phyloP scores from a whole-genome alignment of 2,329 filamentous ascomycete species.

The Alternaria gansuensis region DNA sequence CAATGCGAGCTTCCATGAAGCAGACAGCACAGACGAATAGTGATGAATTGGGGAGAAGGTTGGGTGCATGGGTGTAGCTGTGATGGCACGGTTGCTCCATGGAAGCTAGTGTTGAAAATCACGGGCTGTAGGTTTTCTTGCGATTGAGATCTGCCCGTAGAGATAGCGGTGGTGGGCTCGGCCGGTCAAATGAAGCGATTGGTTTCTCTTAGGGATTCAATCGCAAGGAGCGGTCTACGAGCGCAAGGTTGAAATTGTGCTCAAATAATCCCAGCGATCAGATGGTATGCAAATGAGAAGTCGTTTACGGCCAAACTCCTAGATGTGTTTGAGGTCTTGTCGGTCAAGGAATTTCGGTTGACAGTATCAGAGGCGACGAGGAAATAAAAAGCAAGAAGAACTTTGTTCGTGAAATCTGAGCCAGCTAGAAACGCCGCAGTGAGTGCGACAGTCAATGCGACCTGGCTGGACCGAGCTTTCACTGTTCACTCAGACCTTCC shows the following conservation, averaged over 20 bases:
- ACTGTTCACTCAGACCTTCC: background rate
- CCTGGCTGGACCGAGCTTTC: constrained; percentile 13
- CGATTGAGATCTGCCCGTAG: background rate
- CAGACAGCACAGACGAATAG: constrained; percentile 17
- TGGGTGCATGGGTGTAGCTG: constrained; percentile 2
- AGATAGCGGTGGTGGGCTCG: background rate
- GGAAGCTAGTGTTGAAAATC: background rate
- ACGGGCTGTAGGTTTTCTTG: background rate
- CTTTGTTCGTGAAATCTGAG: background rate
- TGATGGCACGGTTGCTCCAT: constrained; percentile 1
- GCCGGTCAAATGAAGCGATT: background rate
- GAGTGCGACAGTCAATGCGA: constrained; percentile 3
- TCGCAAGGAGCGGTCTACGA: background rate
- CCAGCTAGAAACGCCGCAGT: background rate
- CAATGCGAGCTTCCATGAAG: constrained; percentile 14
- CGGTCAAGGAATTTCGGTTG: background rate
- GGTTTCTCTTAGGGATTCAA: background rate
- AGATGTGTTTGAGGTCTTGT: background rate
- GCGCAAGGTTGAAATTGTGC: background rate
- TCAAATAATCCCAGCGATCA: background rate
- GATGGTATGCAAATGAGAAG: background rate
- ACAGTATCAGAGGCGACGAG: background rate
- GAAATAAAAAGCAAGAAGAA: background rate
- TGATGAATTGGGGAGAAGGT: background rate
- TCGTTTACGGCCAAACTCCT: background rate